Evolutionary conservation across 139 green algal species (phyloP), one percentile per base, ranked within the genome.

Genomic region (Chloropicon primus): DNA sequence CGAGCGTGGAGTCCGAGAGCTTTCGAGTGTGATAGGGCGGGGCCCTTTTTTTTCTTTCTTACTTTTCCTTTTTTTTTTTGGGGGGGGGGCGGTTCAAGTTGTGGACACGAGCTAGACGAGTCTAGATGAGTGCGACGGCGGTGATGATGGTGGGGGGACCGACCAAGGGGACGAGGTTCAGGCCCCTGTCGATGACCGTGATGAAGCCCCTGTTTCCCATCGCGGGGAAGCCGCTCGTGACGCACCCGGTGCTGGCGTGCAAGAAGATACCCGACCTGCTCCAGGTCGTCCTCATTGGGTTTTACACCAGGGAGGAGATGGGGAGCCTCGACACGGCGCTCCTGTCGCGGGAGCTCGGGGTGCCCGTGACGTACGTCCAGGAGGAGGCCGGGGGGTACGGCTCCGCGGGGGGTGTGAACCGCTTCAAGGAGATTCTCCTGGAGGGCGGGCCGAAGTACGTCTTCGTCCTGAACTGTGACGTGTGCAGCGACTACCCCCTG

Each of bases 301-400:
- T 86, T 76, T 86, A 84, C 80, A 74, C 85, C 22, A 81, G 85
- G 76, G 83, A 87, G 75, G 82, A 86, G 72, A 85, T 86, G 53
- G 23, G 17, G 41, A 62, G 27, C 17, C 25, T 84, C 24, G 85
- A 87, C 81, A 27, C 71, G n/a, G 79, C 82, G 10, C 24, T 53
- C 21, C 25, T 86, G 21, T 86, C 82, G 21, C 1, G 26, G 17
- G 82, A 86, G 76, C 82, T 86, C 25, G 28, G 76, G 22, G 72
- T 86, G 17, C 81, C 80, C 25, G 82, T 86, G n/a, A 81, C 74
- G 72, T 86, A 86, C 28, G 26, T 86, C 25, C 41, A 62, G 41
- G 72, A 76, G 27, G 82, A 86, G 76, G 28, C 79, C 71, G 83
- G 78, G 72, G 62, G 75, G 2, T 24, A 78, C 41, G 82, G 82